Evolutionary conservation across 2,329 filamentous ascomycete genomes (phyloP).

Genomic region (Alternaria novae-zelandiae): DNA sequence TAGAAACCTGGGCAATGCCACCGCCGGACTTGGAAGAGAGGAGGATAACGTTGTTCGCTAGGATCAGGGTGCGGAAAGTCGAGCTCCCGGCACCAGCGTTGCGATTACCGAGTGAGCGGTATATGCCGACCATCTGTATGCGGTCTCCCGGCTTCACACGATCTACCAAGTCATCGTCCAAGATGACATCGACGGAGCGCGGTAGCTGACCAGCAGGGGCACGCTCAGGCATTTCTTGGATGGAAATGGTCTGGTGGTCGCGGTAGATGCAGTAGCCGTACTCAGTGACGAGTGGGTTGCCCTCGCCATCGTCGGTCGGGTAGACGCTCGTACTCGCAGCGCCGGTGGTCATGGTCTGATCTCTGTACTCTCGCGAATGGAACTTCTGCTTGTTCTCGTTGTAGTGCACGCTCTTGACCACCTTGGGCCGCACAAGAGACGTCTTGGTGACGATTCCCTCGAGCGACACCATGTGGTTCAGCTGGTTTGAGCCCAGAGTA

Average conservation of each 20-base stretch:
- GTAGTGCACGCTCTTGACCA: constrained; percentile 98
- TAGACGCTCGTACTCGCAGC: constrained; percentile 91
- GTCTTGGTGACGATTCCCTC: constrained; percentile 98
- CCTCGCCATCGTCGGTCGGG: constrained; percentile 89
- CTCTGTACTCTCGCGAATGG: constrained; percentile 86
- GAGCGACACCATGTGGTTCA: constrained; percentile 96
- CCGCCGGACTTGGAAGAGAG: constrained; percentile 96
- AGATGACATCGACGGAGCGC: constrained; percentile 91
- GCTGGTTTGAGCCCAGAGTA: constrained; percentile 83
- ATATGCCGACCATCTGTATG: constrained; percentile 96
- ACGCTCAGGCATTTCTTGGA: constrained; percentile 98
- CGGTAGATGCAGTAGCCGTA: constrained; percentile 96
- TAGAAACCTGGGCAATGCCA: constrained; percentile 86
- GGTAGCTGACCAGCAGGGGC: constrained; percentile 95
- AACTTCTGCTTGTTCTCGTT: constrained; percentile 88
- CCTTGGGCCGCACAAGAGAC: constrained; percentile 92
- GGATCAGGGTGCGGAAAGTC: constrained; percentile 89
- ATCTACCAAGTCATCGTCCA: constrained; percentile 96
- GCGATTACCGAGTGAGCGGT: constrained; percentile 90
- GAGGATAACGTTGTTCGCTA: constrained; percentile 94
- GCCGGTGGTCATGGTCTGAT: constrained; percentile 94
- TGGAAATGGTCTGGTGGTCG: constrained; percentile 96
- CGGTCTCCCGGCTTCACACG: constrained; percentile 93
- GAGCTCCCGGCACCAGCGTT: constrained; percentile 90
- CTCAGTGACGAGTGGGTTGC: constrained; percentile 91